These are phyloP conservation scores for Desmodesmus armatus DNA, from an alignment of 139 green algal genomes.

Conservation along the genomic window DNA sequence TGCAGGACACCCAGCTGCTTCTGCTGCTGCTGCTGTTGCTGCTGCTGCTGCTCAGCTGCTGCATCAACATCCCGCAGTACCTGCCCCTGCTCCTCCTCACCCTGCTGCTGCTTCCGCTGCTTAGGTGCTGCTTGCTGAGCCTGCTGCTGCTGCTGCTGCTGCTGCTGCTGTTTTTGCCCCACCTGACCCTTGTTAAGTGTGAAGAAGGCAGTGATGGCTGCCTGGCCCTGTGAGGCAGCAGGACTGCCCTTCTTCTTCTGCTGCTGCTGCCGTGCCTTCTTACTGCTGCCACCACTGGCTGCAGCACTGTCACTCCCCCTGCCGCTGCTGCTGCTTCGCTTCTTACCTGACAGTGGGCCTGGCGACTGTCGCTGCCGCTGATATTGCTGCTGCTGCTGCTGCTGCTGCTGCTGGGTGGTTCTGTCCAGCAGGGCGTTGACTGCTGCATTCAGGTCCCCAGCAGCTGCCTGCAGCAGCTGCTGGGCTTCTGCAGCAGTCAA, in stretches of 20 bases:
- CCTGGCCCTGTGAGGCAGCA: constrained; percentile 35
- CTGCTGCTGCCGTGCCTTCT: constrained; percentile 25
- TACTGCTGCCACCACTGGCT: background rate
- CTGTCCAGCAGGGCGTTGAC: constrained; percentile 19
- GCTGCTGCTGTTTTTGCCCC: background rate
- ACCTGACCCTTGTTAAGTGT: background rate
- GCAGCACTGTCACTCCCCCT: background rate
- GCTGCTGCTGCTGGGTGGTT: background rate
- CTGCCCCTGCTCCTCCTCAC: too few species aligned
- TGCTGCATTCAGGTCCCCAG: constrained; percentile 21
- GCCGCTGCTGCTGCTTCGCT: constrained; percentile 20
- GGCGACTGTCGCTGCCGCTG: background rate
- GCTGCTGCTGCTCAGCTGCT: too few species aligned
- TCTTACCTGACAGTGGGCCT: background rate
- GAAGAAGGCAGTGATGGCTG: constrained; percentile 51
- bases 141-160: constrained; percentile 10
- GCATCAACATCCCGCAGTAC: too few species aligned
- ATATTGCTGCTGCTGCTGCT: constrained; percentile 17
- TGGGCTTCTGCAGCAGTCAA: background rate
- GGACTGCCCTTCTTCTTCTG: constrained; percentile 12
- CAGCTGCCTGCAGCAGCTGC: constrained; percentile 25
- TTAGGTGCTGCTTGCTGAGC: too few species aligned
- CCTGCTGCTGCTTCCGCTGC: too few species aligned
- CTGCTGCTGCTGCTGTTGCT: background rate
- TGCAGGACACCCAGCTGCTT: too few species aligned